Base-by-base conservation (phyloP, 164 flowering plant species). In the Warburgia ugandensis region DNA sequence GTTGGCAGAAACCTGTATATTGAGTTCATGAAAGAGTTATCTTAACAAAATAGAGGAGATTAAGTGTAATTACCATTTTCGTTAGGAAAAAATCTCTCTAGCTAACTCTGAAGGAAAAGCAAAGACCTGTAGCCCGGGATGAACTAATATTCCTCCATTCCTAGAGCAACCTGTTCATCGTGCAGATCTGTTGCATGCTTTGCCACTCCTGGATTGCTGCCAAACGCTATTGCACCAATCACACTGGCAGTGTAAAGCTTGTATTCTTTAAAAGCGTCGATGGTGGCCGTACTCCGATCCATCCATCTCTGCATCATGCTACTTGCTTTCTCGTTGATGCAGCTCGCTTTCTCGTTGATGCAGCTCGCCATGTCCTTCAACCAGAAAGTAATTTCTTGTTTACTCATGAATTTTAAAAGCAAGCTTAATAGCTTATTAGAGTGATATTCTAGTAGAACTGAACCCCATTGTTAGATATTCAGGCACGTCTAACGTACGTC, bases 41-140 rank as follows among this genome's bases (percentile, higher is more conserved):
- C n/a, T n/a, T n/a, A n/a, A n/a, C n/a, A n/a, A n/a, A n/a, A n/a
- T n/a, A n/a, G n/a, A n/a, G n/a, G n/a, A n/a, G n/a, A n/a, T n/a
- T n/a, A n/a, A n/a, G n/a, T n/a, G n/a, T n/a, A n/a, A n/a, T n/a
- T n/a, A n/a, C n/a, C n/a, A n/a, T n/a, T n/a, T n/a, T n/a, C n/a
- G n/a, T n/a, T n/a, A n/a, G n/a, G n/a, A n/a, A n/a, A n/a, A n/a
- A n/a, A n/a, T n/a, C n/a, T n/a, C n/a, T n/a, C n/a, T n/a, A n/a
- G n/a, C n/a, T n/a, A n/a, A n/a, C n/a, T n/a, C n/a, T n/a, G n/a
- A n/a, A n/a, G n/a, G n/a, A n/a, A n/a, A n/a, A n/a, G n/a, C n/a
- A n/a, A n/a, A n/a, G n/a, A 46, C 50, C 29, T 46, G 31, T 46
- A 26, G 6, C 50, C 50, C 23, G 50, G 50, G 20, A 47, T 16